Base-by-base conservation (phyloP, 83 land plant genomes). In the Diphasiastrum complanatum region DNA sequence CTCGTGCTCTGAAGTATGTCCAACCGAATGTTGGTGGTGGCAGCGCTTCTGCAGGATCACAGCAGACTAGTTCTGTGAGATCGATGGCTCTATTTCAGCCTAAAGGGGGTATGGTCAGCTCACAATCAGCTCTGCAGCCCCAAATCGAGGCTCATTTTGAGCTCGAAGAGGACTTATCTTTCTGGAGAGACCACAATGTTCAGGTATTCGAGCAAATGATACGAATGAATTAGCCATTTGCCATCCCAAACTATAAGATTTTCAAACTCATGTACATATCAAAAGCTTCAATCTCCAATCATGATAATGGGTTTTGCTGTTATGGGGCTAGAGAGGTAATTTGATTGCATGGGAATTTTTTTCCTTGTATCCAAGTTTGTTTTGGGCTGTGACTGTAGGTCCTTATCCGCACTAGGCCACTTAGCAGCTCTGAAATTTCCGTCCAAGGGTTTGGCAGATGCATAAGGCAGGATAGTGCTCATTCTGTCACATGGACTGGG, bases 181-280 rank as follows among this genome's bases (percentile, higher is more conserved):
- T 85, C 61, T 87, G 95, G 97, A 74, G 75, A 32, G 97, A 87
- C 46, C 81, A 87, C 69, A 91, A 81, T 48, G 90, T 91, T 22
- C 97, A 91, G 91, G 97, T 85, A 48, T 11, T 26, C 45, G 64
- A 54, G n/a, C 24, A 14, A 29, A 5, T 25, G n/a, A n/a, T 25
- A 27, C 5, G 8, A 4, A 4, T 54, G 29, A 6, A 54, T 47
- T 19, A 24, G n/a, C n/a, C 23, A 25, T 23, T n/a, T n/a, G n/a
- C n/a, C n/a, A n/a, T n/a, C n/a, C n/a, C n/a, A n/a, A 54, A 4
- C 11, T 26, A n/a, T 25, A 4, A 25, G 6, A 54, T n/a, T 54
- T 14, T 25, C 6, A 54, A 4, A 16, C n/a, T 33, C 8, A 54
- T 63, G 52, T 40, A 37, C 12, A 24, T 11, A 20, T 55, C 26